These are phyloP conservation scores for Aspergillus funiculosus DNA, from an alignment of 495 filamentous ascomycete genomes.

Conservation along the genomic window DNA sequence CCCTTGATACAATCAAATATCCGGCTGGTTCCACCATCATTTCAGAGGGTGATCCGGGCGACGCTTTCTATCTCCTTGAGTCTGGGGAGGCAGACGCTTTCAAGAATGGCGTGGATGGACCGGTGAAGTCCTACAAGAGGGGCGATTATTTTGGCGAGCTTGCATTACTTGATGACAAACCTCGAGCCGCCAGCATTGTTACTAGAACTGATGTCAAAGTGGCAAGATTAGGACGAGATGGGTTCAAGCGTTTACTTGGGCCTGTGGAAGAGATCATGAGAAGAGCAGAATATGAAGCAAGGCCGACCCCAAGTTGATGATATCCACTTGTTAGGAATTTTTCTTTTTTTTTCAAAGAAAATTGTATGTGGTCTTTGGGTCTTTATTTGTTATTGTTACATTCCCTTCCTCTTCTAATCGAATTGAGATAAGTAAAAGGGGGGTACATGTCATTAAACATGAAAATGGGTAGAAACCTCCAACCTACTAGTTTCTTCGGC, in stretches of 20 bases:
- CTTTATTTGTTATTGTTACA: constrained; percentile 7
- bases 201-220: constrained; percentile 79
- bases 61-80: constrained; percentile 90
- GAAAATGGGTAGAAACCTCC: constrained; percentile 15
- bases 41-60: constrained; percentile 82
- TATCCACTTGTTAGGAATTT: too few relatives aligned
- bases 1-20: constrained; percentile 83
- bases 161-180: constrained; percentile 86
- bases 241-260: constrained; percentile 88
- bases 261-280: constrained; percentile 95
- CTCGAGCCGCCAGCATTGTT: constrained; percentile 85
- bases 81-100: constrained; percentile 80
- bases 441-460: constrained; percentile 12
- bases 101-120: constrained; percentile 56
- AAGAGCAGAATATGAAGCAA: constrained; percentile 57
- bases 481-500: constrained; percentile 10
- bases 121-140: constrained; percentile 75
- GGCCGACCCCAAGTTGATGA: constrained; percentile 18
- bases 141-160: constrained; percentile 97
- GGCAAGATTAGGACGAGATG: constrained; percentile 86
- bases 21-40: constrained; percentile 79
- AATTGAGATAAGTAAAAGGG: constrained; percentile 9
- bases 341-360: constrained; percentile 6
- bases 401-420: constrained; percentile 8
- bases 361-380: constrained; percentile 4